Evolutionary conservation across 371 early-diverging fungal species (phyloP).

Genomic region (Apophysomyces sp.): DNA sequence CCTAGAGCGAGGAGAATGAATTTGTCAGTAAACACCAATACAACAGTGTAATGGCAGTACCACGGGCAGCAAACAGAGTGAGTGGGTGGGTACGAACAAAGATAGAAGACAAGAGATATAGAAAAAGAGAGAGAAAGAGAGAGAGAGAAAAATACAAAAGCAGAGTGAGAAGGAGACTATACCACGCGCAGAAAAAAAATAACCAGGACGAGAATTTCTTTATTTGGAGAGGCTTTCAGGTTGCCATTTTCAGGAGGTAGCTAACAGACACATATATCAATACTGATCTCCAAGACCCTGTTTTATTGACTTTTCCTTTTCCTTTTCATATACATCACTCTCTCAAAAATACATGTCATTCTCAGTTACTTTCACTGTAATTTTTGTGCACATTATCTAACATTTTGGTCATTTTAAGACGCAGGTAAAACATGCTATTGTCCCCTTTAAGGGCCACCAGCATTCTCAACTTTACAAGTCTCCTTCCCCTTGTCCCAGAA

Average conservation of each 20-base stretch:
- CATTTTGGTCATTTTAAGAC: background rate
- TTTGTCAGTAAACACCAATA: background rate
- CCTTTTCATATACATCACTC: background rate
- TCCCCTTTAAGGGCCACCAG: background rate
- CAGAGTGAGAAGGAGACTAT: background rate
- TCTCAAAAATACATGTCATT: background rate
- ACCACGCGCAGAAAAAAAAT: conserved; percentile 1
- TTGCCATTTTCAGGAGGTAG: background rate
- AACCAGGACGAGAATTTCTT: background rate
- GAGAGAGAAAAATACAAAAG: background rate
- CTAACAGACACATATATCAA: background rate
- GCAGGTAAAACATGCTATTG: background rate
- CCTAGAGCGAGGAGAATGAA: background rate
- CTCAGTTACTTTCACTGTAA: background rate
- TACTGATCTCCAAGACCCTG: background rate
- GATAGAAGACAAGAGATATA: background rate
- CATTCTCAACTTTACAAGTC: background rate
- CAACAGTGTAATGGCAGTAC: background rate
- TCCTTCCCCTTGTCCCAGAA: background rate
- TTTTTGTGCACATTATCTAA: background rate
- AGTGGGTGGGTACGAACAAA: background rate
- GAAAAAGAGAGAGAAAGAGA: background rate
- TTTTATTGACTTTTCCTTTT: background rate
- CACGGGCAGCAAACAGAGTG: background rate
- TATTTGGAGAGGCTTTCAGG: background rate